Conservation (phyloP, 2,329 filamentous ascomycete species). For the Paracamarosporium sp. region DNA sequence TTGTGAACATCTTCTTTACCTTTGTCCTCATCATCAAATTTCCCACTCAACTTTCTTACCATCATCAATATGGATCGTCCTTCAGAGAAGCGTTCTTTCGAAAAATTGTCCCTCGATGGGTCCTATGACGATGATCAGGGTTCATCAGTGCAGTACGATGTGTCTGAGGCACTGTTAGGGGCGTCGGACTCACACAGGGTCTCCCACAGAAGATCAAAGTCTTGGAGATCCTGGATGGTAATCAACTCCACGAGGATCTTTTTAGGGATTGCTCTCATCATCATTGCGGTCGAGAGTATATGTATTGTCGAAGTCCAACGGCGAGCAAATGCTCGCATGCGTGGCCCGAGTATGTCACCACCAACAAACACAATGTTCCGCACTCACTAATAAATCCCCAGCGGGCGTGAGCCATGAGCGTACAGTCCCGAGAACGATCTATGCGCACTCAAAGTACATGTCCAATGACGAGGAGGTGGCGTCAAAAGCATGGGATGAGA, state of each 20-base stretch:
- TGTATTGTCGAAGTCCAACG: not conserved
- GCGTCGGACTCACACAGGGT: not conserved
- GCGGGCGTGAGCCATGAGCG: conserved; percentile 8
- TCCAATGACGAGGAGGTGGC: conserved; percentile 9
- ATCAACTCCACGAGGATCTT: not conserved
- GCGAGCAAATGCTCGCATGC: not conserved
- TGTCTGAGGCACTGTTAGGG: not conserved
- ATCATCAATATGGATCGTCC: not conserved
- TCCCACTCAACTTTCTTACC: not conserved
- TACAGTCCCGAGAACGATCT: conserved; percentile 8
- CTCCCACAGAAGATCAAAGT: not conserved
- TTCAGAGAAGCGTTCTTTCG: not conserved
- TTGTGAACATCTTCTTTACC: not conserved
- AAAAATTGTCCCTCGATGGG: not conserved
- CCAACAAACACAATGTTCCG: not conserved
- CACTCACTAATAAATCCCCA: not conserved
- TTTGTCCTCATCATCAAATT: not conserved
- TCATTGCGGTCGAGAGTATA: not conserved
- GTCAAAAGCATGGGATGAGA: conserved; percentile 10
- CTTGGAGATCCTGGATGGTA: not conserved
- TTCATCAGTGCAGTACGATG: not conserved
- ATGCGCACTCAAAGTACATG: conserved; percentile 13
- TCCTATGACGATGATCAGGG: not conserved
- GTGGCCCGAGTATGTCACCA: conserved; percentile 2
- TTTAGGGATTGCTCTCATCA: not conserved